Evolutionary conservation across 2,329 filamentous ascomycete species (phyloP).

Genomic region (Kalmusia sp.): DNA sequence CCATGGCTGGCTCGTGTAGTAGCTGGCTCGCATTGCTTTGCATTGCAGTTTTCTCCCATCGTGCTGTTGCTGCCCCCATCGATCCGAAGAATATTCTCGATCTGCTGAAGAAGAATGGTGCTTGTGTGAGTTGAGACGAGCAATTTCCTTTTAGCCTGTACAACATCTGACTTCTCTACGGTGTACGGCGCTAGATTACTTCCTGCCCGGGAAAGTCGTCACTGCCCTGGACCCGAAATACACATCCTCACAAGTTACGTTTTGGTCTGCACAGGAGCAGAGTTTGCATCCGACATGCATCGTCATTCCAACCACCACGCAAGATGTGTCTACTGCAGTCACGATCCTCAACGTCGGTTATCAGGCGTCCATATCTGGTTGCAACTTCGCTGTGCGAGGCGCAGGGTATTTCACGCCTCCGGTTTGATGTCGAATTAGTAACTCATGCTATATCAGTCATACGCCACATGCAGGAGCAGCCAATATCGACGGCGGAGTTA

Average conservation of each 20-base stretch:
- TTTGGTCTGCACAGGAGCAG: constrained; percentile 28
- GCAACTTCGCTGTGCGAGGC: constrained; percentile 27
- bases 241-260: constrained; percentile 20
- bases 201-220: constrained; percentile 25
- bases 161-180: neutral
- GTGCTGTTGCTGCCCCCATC: constrained; percentile 5
- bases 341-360: constrained; percentile 22
- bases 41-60: neutral
- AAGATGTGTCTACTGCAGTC: constrained; percentile 29
- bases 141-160: neutral
- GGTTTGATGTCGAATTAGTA: neutral
- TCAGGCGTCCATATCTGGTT: constrained; percentile 20
- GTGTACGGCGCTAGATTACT: constrained; percentile 26
- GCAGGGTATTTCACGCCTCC: constrained; percentile 20
- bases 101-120: constrained; percentile 18
- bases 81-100: constrained; percentile 19
- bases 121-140: constrained; percentile 23
- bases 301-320: constrained; percentile 25
- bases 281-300: constrained; percentile 27
- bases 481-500: constrained; percentile 36
- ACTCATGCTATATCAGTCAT: constrained; percentile 17
- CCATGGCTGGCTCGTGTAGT: neutral
- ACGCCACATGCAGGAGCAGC: constrained; percentile 30
- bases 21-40: neutral
- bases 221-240: constrained; percentile 18